Base-by-base conservation (phyloP, 345 rosid genomes). In the Citropsis articulata region DNA sequence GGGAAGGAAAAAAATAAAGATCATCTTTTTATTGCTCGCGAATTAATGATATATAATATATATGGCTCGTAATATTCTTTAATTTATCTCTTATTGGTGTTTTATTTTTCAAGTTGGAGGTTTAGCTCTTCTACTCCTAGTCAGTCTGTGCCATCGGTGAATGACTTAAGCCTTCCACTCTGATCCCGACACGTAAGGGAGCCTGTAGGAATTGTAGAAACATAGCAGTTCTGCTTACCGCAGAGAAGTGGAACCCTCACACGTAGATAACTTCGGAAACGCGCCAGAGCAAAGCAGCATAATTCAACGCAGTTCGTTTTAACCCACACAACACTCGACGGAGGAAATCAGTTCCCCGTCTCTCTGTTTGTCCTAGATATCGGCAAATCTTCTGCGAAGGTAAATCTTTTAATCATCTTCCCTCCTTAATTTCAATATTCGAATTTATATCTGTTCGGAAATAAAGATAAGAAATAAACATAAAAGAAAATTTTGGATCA, bases 251-350 rank as follows among this genome's bases (percentile, higher is more conserved):
- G 2, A 42, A 24, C 66, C 55, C n/a, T 2, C 18, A 45, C 10
- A 19, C 4, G 19, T 2, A 3, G 1, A 33, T 9, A 13, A 18
- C 10, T 14, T 25, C 4, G 5, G n/a, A 13, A 5, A 68, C 9
- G 4, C 16, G 16, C 30, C 76, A 71, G 35, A 28, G 5, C 22
- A 48, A 33, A 48, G 2, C 31, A 60, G 27, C 72, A 28, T 4
- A n/a, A 48, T 61, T 73, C 59, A 24, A 42, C 73, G 57, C 33
- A 28, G 36, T 25, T 63, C 18, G 50, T 45, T 45, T 42, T 21
- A 31, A n/a, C 62, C 70, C 12, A 28, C 31, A 73, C 21, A 42
- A 63, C 78, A 63, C 48, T 27, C 75, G 36, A 72, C 45, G 50
- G 9, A 45, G 19, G 65, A 6, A 59, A 42, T 6, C 40, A 50